Evolutionary conservation across 495 filamentous ascomycete genomes (phyloP).

Genomic region (Trichoderma reesei): DNA sequence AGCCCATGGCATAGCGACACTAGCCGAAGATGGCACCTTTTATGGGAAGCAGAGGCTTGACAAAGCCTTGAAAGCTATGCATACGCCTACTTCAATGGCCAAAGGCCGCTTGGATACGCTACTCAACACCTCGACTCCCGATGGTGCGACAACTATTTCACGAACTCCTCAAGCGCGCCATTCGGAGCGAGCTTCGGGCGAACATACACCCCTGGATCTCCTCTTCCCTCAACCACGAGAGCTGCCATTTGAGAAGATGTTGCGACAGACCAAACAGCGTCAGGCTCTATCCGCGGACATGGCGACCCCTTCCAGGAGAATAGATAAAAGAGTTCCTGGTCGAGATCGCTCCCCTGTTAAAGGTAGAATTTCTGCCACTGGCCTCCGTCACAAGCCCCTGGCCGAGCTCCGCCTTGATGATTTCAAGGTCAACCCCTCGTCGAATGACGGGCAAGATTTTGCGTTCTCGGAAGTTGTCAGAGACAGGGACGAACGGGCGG

Average conservation of each 20-base stretch:
- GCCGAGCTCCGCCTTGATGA: slow-evolving; percentile 47
- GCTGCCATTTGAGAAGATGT: slow-evolving; percentile 10
- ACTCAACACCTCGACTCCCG: slow-evolving; percentile 26
- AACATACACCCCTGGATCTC: neutral
- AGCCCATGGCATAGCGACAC: slow-evolving; percentile 19
- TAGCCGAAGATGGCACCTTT: slow-evolving; percentile 32
- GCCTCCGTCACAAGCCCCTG: slow-evolving; percentile 44
- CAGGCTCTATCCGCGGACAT: neutral
- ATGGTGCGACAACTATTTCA: neutral
- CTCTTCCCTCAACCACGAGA: slow-evolving; percentile 9
- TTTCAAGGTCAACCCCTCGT: slow-evolving; percentile 75
- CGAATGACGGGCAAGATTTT: slow-evolving; percentile 62
- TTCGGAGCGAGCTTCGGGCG: neutral
- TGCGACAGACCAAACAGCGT: slow-evolving; percentile 8
- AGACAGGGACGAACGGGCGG: slow-evolving; percentile 59
- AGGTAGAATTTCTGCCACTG: slow-evolving; percentile 12
- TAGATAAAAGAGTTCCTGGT: neutral
- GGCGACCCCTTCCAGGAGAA: neutral
- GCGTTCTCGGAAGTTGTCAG: slow-evolving; percentile 72
- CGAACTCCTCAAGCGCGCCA: neutral
- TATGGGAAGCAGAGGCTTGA: neutral
- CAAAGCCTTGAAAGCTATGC: slow-evolving; percentile 14
- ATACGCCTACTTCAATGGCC: neutral
- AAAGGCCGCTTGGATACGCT: slow-evolving; percentile 24
- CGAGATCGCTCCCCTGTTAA: slow-evolving; percentile 4